Base-by-base conservation (phyloP, 345 rosid genomes). In the Ricinus communis region DNA sequence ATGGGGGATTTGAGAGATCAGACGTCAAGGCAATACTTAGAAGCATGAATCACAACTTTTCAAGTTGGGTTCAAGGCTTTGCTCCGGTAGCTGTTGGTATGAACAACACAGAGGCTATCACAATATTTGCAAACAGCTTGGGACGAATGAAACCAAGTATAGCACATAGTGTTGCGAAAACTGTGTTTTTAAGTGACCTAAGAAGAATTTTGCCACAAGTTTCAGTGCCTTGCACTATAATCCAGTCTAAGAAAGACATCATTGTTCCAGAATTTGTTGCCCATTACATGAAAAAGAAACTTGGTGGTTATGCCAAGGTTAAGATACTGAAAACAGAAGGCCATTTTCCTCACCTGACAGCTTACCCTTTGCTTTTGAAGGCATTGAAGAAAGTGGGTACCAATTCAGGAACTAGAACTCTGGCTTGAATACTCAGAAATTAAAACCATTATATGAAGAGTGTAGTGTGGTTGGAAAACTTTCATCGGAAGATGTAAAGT, bases 261-360 rank as follows among this genome's bases (percentile, higher is more conserved):
- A 6, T 71, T 0, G 83, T 79, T 45, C 83, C 87, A 6, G 7
- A 4, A 19, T 66, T 18, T 0, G 80, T 79, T 2, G 62, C 82
- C 24, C 25, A 9, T 53, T 84, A 79, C 71, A 76, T 79, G 76
- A n/a, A 79, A 65, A 53, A 16, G 10, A 36, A 79, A 2, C 70
- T 81, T 5, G 72, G 81, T 11, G 71, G 77, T 21, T 24, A 50
- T n/a, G 69, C 76, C 16, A 41, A 4, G 40, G 73, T 81, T n/a
- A 36, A 51, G 49, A 63, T 84, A 24, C 77, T 79, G 0, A 21
- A 79, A 61, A 56, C 74, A 1, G 8, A 66, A 66, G 82, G 82
- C 19, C 82, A 82, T 64, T 70, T 82, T 15, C 82, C 82, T 1
- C 74, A 64, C 33, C 76, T 82, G 31, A 79, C 79, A 1, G 81